Percentiles rank a stretch among this genome's conserved stretches.
Evolutionary conservation across 129 eudicot genomes (phyloP).

Genomic region (Centella asiatica): DNA sequence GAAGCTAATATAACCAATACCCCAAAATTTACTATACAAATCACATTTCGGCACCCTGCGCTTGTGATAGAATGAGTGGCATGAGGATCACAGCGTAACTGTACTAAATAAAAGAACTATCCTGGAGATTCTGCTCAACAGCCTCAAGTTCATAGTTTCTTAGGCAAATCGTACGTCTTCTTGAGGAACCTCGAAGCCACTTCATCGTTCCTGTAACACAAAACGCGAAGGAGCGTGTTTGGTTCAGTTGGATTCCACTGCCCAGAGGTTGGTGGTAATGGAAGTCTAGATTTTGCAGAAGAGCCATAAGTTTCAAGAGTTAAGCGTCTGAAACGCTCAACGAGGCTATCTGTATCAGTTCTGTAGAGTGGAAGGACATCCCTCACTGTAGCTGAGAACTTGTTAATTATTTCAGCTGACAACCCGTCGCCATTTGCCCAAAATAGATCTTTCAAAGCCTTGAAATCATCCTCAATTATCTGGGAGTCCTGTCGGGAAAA

Average conservation of each 20-base stretch:
- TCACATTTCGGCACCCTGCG: conserved; percentile 7
- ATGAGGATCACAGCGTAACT: conserved; percentile 1
- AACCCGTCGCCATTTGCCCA: conserved; percentile 97
- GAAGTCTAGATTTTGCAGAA: conserved; percentile 77
- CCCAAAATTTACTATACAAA: conserved; percentile 30
- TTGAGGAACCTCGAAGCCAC: conserved; percentile 81
- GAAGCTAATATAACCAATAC: conserved; percentile 16
- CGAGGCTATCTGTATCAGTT: conserved; percentile 60
- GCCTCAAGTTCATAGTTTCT: conserved; percentile 37
- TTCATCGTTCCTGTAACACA: conserved; percentile 90
- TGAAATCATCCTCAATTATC: conserved; percentile 78
- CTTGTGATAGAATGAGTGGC: not conserved
- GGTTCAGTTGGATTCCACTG: conserved; percentile 87
- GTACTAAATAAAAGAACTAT: conserved; percentile 6
- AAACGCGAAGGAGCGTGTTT: conserved; percentile 80
- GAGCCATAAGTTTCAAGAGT: conserved; percentile 78
- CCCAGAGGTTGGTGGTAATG: conserved; percentile 89
- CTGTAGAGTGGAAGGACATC: conserved; percentile 71
- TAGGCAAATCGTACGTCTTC: conserved; percentile 90
- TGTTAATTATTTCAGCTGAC: conserved; percentile 65
- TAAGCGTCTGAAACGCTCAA: conserved; percentile 67
- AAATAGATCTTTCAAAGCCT: conserved; percentile 71
- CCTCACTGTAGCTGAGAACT: conserved; percentile 59
- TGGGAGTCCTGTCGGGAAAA: conserved; percentile 64
- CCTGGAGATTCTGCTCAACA: not conserved